These are phyloP conservation scores for Luffa aegyptiaca DNA, from an alignment of 306 rosid species.

Conservation along the genomic window DNA sequence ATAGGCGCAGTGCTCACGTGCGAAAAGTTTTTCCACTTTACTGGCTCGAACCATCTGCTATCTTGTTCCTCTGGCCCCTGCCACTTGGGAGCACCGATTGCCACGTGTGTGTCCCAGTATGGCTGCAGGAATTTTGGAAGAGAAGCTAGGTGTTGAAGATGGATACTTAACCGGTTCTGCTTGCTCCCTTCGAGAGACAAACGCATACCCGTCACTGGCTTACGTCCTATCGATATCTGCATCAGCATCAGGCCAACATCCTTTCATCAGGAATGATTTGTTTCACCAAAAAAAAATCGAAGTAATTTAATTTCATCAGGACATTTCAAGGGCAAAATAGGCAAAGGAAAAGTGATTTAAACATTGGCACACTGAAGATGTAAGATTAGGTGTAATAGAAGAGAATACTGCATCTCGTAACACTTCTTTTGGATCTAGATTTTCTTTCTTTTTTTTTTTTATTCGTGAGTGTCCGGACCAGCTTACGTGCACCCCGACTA, in stretches of 20 bases:
- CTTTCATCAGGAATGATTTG: neutral
- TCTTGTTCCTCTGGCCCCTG: constrained; percentile 85
- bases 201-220: constrained; percentile 71
- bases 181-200: constrained; percentile 70
- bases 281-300: neutral
- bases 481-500: too few species aligned
- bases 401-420: neutral
- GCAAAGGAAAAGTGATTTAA: neutral
- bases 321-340: neutral
- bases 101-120: constrained; percentile 62
- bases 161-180: constrained; percentile 61
- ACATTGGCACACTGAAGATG: neutral
- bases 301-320: neutral
- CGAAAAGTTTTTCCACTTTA: constrained; percentile 79
- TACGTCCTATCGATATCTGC: constrained; percentile 82
- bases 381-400: neutral
- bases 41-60: constrained; percentile 82
- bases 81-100: constrained; percentile 91
- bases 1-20: constrained; percentile 83
- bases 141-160: constrained; percentile 65
- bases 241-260: constrained; percentile 6
- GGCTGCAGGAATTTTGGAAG: constrained; percentile 74
- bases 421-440: neutral
- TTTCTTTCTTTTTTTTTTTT: too few species aligned
- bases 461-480: too few species aligned